These are phyloP conservation scores for Candida adriatica DNA, from an alignment of 805 yeast genomes.

Conservation along the genomic window DNA sequence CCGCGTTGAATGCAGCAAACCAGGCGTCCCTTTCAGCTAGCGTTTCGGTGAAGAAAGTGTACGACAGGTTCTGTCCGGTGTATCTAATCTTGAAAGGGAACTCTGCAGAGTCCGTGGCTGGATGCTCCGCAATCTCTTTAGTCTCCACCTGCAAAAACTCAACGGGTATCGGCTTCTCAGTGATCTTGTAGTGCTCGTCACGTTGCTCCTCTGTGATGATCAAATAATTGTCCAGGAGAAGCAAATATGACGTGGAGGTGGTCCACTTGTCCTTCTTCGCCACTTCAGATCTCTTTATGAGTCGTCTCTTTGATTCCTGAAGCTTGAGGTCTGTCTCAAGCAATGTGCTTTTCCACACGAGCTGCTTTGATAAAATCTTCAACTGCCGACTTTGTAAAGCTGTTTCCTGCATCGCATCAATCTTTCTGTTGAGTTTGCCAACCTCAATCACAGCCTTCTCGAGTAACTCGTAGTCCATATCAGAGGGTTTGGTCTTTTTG, in stretches of 20 bases:
- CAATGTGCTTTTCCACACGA: constrained; percentile 44
- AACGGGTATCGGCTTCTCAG: constrained; percentile 55
- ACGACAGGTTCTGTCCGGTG: constrained; percentile 50
- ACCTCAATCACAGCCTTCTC: constrained; percentile 49
- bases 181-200: constrained; percentile 34
- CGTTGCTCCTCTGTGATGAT: constrained; percentile 53
- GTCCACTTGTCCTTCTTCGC: constrained; percentile 55
- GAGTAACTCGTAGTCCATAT: constrained; percentile 46
- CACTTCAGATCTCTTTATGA: constrained; percentile 53
- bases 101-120: constrained; percentile 11
- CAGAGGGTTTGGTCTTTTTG: constrained; percentile 38
- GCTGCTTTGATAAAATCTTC: constrained; percentile 42
- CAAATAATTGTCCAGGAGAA: constrained; percentile 65
- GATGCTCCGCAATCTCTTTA: constrained; percentile 24
- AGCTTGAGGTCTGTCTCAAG: constrained; percentile 44
- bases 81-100: constrained; percentile 45
- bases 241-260: constrained; percentile 43
- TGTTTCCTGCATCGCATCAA: constrained; percentile 54
- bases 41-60: constrained; percentile 41
- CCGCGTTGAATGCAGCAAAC: constrained; percentile 44
- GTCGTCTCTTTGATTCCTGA: constrained; percentile 45
- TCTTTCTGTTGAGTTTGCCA: constrained; percentile 46
- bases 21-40: constrained; percentile 50
- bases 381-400: constrained; percentile 55
- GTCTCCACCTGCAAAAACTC: constrained; percentile 50